phyloP scores from a whole-genome alignment of 257 asterid species.

The Forsythia suspensa region DNA sequence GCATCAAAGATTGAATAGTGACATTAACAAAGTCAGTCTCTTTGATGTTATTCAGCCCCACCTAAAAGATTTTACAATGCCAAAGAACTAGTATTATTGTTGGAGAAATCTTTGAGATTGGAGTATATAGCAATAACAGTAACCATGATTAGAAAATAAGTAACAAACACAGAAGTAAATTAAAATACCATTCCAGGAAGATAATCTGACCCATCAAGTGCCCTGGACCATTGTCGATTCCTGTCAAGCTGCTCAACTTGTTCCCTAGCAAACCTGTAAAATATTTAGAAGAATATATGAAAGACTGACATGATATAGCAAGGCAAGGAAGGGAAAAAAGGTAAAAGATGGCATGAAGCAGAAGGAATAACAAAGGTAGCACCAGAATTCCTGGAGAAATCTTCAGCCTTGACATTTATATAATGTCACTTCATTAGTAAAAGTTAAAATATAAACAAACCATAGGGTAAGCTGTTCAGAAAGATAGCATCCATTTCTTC shows the following conservation, averaged over 20 bases:
- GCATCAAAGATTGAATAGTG: constrained; percentile 94
- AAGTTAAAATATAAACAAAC: background rate
- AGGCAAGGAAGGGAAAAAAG: background rate
- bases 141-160: constrained; percentile 2
- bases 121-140: background rate
- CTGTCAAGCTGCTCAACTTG: constrained; percentile 78
- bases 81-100: constrained; percentile 7
- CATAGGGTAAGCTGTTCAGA: background rate
- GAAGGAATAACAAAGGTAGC: background rate
- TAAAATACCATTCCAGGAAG: constrained; percentile 93
- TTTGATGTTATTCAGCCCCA: constrained; percentile 93
- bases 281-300: constrained; percentile 7
- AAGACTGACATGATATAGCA: constrained; percentile 11
- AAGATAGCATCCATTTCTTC: background rate
- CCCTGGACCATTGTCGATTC: constrained; percentile 93
- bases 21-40: constrained; percentile 98
- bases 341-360: background rate
- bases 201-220: constrained; percentile 98
- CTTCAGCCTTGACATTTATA: background rate
- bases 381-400: background rate
- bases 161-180: constrained; percentile 1
- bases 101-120: background rate
- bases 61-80: constrained; percentile 45
- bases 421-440: constrained; percentile 5
- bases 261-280: constrained; percentile 69